phyloP scores from a whole-genome alignment of 495 filamentous ascomycete genomes.

The Penicillium canescens region DNA sequence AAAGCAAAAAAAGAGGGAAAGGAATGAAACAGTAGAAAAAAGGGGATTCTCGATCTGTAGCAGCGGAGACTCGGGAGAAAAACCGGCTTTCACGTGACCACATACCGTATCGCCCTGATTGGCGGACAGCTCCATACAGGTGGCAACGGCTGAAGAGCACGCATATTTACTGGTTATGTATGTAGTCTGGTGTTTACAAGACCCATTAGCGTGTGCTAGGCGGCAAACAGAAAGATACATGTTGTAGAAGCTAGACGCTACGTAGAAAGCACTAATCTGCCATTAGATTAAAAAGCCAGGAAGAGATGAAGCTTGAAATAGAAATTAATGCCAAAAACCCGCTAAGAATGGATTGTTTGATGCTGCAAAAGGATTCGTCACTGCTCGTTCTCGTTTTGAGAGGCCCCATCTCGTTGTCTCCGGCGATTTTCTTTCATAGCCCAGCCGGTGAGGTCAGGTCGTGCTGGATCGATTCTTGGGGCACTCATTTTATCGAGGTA shows the following conservation, averaged over 20 bases:
- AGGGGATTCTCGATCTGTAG: constrained; percentile 13
- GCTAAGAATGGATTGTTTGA: not conserved
- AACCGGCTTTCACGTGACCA: constrained; percentile 28
- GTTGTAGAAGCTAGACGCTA: no score
- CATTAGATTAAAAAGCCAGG: not conserved
- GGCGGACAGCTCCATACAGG: constrained; percentile 9
- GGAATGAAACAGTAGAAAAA: constrained; percentile 19
- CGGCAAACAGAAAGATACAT: no score
- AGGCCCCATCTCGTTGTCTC: constrained; percentile 27
- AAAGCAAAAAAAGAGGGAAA: constrained; percentile 14
- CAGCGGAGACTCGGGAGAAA: constrained; percentile 20
- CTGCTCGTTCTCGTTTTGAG: constrained; percentile 26
- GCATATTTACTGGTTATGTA: no score
- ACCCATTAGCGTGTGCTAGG: no score
- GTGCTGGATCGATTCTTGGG: constrained; percentile 55
- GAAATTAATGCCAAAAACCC: not conserved
- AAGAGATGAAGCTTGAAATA: not conserved
- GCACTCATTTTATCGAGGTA: constrained; percentile 68
- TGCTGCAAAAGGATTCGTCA: constrained; percentile 5
- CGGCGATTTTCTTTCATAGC: constrained; percentile 51
- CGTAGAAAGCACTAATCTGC: not conserved
- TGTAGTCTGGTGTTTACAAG: no score
- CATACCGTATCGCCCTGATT: constrained; percentile 15
- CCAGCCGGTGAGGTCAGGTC: constrained; percentile 49
- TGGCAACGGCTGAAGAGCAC: constrained; percentile 5